These are phyloP conservation scores for Pugionium dolabratum DNA, from an alignment of 345 rosid genomes.

Conservation along the genomic window DNA sequence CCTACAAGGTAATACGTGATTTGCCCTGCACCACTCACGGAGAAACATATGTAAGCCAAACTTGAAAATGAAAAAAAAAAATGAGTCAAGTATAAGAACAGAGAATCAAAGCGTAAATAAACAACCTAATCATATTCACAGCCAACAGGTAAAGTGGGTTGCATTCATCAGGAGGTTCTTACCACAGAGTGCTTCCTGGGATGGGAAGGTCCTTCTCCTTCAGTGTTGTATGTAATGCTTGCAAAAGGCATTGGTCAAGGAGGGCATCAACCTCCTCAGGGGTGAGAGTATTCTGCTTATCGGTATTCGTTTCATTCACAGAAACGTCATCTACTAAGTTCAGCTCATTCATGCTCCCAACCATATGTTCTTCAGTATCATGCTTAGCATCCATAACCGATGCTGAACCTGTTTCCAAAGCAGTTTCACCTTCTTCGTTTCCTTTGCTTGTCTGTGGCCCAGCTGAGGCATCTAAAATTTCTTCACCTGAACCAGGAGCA, in stretches of 20 bases:
- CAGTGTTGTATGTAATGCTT: slow-evolving; percentile 80
- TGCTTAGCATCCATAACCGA: slow-evolving; percentile 40
- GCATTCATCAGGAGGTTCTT: slow-evolving; percentile 25
- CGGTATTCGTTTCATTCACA: slow-evolving; percentile 45
- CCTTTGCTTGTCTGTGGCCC: slow-evolving; percentile 38
- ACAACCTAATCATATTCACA: background rate
- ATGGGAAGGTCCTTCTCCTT: slow-evolving; percentile 93
- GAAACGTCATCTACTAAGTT: slow-evolving; percentile 45
- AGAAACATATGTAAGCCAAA: slow-evolving; percentile 22
- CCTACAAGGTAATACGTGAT: slow-evolving; percentile 85
- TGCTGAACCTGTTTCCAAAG: slow-evolving; percentile 29
- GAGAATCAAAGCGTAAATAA: background rate
- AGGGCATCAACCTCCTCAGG: slow-evolving; percentile 70
- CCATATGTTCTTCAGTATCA: slow-evolving; percentile 40
- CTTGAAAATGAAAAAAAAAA: slow-evolving; percentile 6
- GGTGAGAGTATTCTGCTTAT: slow-evolving; percentile 52
- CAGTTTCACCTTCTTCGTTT: slow-evolving; percentile 43
- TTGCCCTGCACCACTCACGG: slow-evolving; percentile 62
- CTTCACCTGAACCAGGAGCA: slow-evolving; percentile 52
- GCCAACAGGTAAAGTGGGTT: slow-evolving; percentile 10
- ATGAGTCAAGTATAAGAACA: background rate
- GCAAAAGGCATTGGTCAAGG: slow-evolving; percentile 90
- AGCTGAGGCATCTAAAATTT: slow-evolving; percentile 35
- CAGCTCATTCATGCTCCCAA: slow-evolving; percentile 47
- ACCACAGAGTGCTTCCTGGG: slow-evolving; percentile 97